Evolutionary conservation across 2,329 filamentous ascomycete genomes (phyloP).

Genomic region (Macrophomina pseudophaseolina): DNA sequence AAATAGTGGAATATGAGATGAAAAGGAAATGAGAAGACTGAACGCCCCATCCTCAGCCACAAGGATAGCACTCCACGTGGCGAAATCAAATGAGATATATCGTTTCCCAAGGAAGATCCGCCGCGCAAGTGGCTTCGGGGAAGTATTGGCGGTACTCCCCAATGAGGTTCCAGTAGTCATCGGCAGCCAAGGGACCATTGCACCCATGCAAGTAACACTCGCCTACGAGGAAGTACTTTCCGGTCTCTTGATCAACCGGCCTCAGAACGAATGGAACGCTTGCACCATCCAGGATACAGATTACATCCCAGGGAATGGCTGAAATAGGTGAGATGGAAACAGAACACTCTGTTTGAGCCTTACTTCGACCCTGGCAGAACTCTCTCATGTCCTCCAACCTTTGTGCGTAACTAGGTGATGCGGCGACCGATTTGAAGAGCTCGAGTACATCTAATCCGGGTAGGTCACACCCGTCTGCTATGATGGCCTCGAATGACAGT

Average conservation of each 20-base stretch:
- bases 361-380: neutral
- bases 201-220: constrained; percentile 8
- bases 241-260: neutral
- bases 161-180: constrained; percentile 1
- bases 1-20: too few species aligned
- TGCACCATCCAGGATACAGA: neutral
- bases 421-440: too few species aligned
- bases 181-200: neutral
- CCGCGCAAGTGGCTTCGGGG: neutral
- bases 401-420: neutral
- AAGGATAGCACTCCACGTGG: too few species aligned
- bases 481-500: too few species aligned
- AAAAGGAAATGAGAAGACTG: too few species aligned
- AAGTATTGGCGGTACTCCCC: neutral
- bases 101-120: neutral
- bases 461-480: too few species aligned
- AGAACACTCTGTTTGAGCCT: neutral
- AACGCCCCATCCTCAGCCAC: too few species aligned
- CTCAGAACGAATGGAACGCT: neutral
- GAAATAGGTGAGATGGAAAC: neutral
- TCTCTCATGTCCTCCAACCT: neutral
- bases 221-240: neutral
- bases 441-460: too few species aligned
- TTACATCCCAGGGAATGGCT: neutral
- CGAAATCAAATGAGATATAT: neutral